Base-by-base conservation (phyloP, 1,284 basidiomycete species). In the Ustilago curta region DNA sequence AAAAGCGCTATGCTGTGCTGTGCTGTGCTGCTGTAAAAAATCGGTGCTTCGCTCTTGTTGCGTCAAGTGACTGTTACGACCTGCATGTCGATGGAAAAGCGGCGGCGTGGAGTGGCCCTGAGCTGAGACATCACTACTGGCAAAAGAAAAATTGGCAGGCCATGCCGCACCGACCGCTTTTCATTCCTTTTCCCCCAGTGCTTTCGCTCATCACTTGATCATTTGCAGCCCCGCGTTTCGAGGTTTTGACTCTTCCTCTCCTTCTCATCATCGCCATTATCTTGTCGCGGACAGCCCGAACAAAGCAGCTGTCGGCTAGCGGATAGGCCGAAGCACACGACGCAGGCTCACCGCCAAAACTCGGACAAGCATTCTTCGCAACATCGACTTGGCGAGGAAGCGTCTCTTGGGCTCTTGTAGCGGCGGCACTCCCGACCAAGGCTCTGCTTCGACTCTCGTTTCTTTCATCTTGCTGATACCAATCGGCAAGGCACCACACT, bases 111-210 rank as follows among this genome's bases (percentile, higher is more conserved):
- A 4, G 35, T 14, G 35, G 35, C 16, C 12, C 35, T 37, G 35
- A 12, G 35, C 35, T 37, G 35, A 37, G 35, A 37, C 35, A 37
- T 14, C n/a, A n/a, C 3, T 14, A 27, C 27, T 27, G 4, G 35
- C 35, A 37, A 32, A 31, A 32, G 31, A 8, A 32, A 37, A 37
- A 37, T 14, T 37, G 12, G 35, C 35, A 37, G 14, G 35, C 11
- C 51, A 43, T 40, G 51, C 51, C 51, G 51, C 51, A 53, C 51
- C 51, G 51, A 53, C 51, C 39, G 25, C 25, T 16, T 23, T 35
- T 11, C 18, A 25, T 19, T 18, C 12, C 7, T 27, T 27, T 27
- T 27, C 27, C 27, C 27, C 27, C 27, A 3, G 3, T 27, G 27
- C 27, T 47, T 29, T 21, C 48, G 23, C 12, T 49, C 35, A 14